Evolutionary conservation across 257 asterid species (phyloP), one percentile per base, ranked within the genome.

Genomic region (Petunia axillaris): DNA sequence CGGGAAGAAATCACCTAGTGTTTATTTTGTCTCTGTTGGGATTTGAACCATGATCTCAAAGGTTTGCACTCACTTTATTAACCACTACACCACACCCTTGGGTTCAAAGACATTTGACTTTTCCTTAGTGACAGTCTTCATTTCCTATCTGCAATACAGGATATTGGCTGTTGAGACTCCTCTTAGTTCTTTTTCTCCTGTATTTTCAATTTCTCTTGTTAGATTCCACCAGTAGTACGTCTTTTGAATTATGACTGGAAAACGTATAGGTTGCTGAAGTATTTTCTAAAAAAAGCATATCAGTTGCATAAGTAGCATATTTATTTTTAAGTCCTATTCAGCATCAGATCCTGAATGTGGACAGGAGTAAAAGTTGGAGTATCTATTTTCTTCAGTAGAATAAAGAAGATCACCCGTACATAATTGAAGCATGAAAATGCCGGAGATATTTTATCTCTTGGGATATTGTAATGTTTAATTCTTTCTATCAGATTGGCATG

Each of bases 191-290:
- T 25, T 5, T 71, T n/a, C 40, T 25, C 59, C 10, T 48, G 46
- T 46, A 48, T 9, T 71, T 44, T 68, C 76, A 68, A 25, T 71
- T 64, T 46, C 77, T 70, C 35, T 70, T 46, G 77, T 71, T 48
- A 25, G 43, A 46, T 46, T 71, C 60, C 60, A 25, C 43, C 11
- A 71, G 16, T 16, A 68, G 43, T 43, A 48, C 60, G 41, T 25
- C 43, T 25, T 71, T 48, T 48, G 44, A 71, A 37, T 71, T 71
- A 71, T 71, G 60, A 6, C 41, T 48, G 60, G 77, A 48, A 58
- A 46, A 36, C 60, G 48, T 46, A 16, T 71, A 10, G 16, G 77
- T 48, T 71, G 77, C 44, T 46, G 25, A 25, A 25, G 25, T 25
- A 25, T 25, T 25, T 25, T 25, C 25, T 25, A 25, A 25, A 25